A percentile compares a stretch with the other conserved stretches of the same genome.
phyloP scores from a whole-genome alignment of 345 rosid species.

The Boechera retrofracta region DNA sequence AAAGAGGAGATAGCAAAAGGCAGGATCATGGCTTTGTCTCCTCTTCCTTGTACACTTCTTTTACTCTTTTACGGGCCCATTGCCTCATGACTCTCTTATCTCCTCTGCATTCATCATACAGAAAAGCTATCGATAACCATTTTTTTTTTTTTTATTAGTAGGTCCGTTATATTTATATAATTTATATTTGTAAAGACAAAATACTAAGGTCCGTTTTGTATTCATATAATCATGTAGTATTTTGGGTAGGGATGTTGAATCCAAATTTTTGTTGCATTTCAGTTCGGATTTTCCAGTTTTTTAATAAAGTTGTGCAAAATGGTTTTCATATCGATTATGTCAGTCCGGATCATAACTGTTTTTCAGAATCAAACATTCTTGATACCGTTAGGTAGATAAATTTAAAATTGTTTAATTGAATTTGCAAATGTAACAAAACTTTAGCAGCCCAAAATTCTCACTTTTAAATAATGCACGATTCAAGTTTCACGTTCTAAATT shows the following conservation, averaged over 20 bases:
- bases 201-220: background rate
- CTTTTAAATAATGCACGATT: too few relatives aligned
- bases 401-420: too few relatives aligned
- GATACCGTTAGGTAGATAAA: too few relatives aligned
- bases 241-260: background rate
- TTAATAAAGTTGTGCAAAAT: too few relatives aligned
- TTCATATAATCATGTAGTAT: background rate
- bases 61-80: constrained; percentile 40
- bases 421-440: too few relatives aligned
- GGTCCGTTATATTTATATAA: constrained; percentile 10
- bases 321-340: too few relatives aligned
- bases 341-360: too few relatives aligned
- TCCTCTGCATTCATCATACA: background rate
- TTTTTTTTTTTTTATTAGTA: background rate
- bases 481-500: too few relatives aligned
- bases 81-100: background rate
- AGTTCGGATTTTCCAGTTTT: background rate
- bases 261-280: background rate
- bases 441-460: too few relatives aligned
- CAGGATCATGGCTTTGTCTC: constrained; percentile 42
- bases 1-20: constrained; percentile 12
- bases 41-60: constrained; percentile 40
- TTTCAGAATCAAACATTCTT: too few relatives aligned
- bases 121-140: background rate
- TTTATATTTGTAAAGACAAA: constrained; percentile 28